Evolutionary conservation across 352 stramenopile species (phyloP), one percentile per base, ranked within the genome.

Genomic region (Hyaloperonospora arabidopsidis): DNA sequence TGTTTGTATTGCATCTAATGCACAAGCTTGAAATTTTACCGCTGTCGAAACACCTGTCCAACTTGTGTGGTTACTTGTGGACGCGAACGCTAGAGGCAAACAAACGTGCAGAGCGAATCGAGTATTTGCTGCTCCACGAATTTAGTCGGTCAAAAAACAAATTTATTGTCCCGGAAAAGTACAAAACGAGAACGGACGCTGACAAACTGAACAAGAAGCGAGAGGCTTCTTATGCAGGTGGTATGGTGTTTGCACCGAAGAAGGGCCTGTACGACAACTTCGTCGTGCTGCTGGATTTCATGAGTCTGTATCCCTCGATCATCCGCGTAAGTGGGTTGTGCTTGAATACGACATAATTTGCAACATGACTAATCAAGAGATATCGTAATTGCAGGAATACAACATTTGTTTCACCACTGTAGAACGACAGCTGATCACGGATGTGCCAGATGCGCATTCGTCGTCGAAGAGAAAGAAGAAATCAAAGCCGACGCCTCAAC

Each of bases 331-430:
- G 72, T 77, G 29, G 45, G 29, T 28, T 52, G 40, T 35, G 47
- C 25, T 14, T 2, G 25, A 14, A 14, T 10, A 14, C 13, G 35
- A 17, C 8, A 15, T 45, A 43, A 39, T 32, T 22, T 14, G 13
- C 28, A 18, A 12, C 2, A 41, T 45, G 46, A 52, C 47, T 67
- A 52, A 63, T 28, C 7, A 49, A 18, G 13, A 22, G 43, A 32
- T 51, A 13, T 57, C 6, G 48, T 19, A 45, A 54, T 18, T 66
- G 10, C 91, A 99, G 80, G 97, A 99, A 80, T 99, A 99, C 79
- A 99, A 99, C 72, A 91, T 99, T 54, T 99, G 97, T 67, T 99
- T 99, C 62, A 99, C 97, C 8, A 99, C 97, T 0, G 91, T 99
- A 36, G 84, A 98, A 67, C 74, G 80, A 6, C 77, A 84, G 52